phyloP scores from a whole-genome alignment of 495 filamentous ascomycete genomes.

The Daldinia decipiens region DNA sequence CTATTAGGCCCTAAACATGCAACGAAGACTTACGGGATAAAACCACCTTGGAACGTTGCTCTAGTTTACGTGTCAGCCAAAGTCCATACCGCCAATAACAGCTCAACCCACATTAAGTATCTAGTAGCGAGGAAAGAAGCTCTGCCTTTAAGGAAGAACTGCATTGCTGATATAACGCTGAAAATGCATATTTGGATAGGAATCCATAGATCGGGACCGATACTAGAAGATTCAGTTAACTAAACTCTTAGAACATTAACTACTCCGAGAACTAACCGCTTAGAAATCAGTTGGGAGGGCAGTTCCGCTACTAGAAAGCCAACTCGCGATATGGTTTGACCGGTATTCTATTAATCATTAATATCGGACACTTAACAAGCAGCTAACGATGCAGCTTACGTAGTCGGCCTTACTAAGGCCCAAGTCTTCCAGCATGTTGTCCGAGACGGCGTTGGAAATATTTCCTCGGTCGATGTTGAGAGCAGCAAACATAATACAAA shows the following conservation, averaged over 20 bases:
- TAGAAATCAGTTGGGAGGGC: conserved; percentile 78
- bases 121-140: conserved; percentile 70
- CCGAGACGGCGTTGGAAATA: conserved; percentile 48
- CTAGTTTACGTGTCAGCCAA: conserved; percentile 22
- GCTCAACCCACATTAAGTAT: conserved; percentile 65
- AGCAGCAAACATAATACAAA: conserved; percentile 43
- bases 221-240: conserved; percentile 23
- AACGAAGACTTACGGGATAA: conserved; percentile 57
- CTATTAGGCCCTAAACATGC: no score
- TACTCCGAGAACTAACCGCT: conserved; percentile 55
- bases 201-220: conserved; percentile 85
- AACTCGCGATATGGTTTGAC: conserved; percentile 76
- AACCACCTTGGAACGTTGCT: conserved; percentile 76
- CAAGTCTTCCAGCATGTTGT: conserved; percentile 52
- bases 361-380: neutral
- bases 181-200: conserved; percentile 82
- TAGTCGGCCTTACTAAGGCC: conserved; percentile 40
- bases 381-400: conserved; percentile 25
- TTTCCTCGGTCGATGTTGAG: conserved; percentile 39
- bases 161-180: conserved; percentile 74
- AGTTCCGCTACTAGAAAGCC: conserved; percentile 77
- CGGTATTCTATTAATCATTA: conserved; percentile 68
- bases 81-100: neutral
- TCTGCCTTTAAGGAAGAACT: conserved; percentile 72
- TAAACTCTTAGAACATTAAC: neutral